Evolutionary conservation across 768 basidiomycete species (phyloP), one percentile per base, ranked within the genome.

Genomic region (Heimioporus sp.): DNA sequence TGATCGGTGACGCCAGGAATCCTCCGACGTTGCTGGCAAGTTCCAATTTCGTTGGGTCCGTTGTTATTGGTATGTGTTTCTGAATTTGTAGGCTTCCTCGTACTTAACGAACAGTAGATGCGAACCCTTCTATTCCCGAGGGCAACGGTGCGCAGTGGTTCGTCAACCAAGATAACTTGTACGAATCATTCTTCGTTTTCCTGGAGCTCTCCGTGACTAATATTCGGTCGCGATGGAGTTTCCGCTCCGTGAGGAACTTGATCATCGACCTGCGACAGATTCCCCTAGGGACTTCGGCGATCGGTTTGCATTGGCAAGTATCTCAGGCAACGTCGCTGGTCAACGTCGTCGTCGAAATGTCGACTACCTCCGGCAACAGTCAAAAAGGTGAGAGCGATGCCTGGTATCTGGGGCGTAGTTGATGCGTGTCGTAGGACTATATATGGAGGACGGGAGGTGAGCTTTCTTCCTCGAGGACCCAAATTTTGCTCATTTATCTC

Each of bases 291-390:
- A 73, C 70, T 11, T 58, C 76, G 57, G 85, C 81, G 34, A 86
- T 81, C n/a, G 87, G 86, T 28, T 72, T 91, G 31, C 89, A 91
- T 58, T 91, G 89, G 89, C 89, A 91, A 68, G 85, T 90, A 17
- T 77, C 89, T 2, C 89, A 91, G 63, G 79, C 81, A 4, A 90
- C 89, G 0, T 87, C 85, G 0, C 70, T 91, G 51, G 74, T 83
- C 39, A 90, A 91, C 61, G 78, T 92, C 49, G 77, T 81, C 12
- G 76, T 90, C 46, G 67, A 86, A 45, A 85, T 90, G 86, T 87
- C 85, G n/a, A 77, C 77, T 11, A 81, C 74, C 20, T 43, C 75
- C 11, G 76, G 80, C 38, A 88, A 80, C 5, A 75, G 75, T 3
- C 89, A 90, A 56, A 80, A 85, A 76, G 87, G 86, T 82, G 62